Base-by-base conservation (phyloP, 805 yeast species). In the Lipomyces starkeyi region DNA sequence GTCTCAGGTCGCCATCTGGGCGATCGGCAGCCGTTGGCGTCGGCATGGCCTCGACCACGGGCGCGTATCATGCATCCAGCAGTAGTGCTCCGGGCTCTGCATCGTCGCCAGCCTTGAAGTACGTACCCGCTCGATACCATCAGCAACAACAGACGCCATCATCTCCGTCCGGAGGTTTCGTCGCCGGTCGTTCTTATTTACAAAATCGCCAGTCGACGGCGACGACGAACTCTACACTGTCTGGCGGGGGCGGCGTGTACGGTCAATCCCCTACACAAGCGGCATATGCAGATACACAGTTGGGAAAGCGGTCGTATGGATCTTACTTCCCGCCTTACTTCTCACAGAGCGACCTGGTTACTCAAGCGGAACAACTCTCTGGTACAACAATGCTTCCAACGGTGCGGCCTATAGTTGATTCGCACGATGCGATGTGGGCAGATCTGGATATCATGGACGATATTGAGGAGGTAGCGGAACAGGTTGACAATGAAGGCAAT, bases 391-490 rank as follows among this genome's bases (percentile, higher is more conserved):
- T 63, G 11, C n/a, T 37, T 11, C 58, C 53, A 6, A 40, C n/a
- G 29, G 69, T 35, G 32, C 63, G 35, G 55, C 67, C 71, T 2
- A 37, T 61, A 1, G 66, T 61, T 9, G 88, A 90, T 63, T 81
- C 85, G 68, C 93, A 88, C 78, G 97, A 91, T 78, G 84, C 85
- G 74, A 81, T 91, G 58, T 93, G 97, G 97, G 88, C 94, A 6
- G 96, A 91, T 73, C 88, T 93, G 61, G 97, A 91, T 74, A 89
- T 91, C 0, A 82, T 94, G 70, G 93, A 91, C 71, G 97, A 91
- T 71, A 95, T 92, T 7, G 84, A 85, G 65, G 82, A 81, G 62
- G 82, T 89, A 81, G 86, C 91, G 1, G 74, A 70, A n/a, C 72
- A 75, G 25, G 78, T 79, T 14, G 61, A 59, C 11, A 43, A 58